These are phyloP conservation scores for Kitagawia praeruptora DNA, from an alignment of 129 eudicot genomes.

Conservation along the genomic window DNA sequence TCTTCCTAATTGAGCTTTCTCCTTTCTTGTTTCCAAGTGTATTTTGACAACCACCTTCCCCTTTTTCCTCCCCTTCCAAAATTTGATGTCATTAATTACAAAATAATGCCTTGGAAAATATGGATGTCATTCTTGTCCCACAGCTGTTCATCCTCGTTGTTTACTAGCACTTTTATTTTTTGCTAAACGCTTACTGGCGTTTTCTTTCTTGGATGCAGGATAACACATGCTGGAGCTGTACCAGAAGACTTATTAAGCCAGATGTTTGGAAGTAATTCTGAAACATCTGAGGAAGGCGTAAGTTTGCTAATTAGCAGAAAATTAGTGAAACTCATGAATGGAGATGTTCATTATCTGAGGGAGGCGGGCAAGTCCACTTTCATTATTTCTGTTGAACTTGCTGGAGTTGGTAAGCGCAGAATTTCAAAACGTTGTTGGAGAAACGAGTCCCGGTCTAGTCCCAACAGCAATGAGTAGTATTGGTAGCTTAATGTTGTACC, in stretches of 20 bases:
- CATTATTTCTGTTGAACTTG: constrained; percentile 74
- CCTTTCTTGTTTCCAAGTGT: background rate
- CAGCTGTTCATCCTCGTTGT: background rate
- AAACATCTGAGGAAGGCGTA: constrained; percentile 71
- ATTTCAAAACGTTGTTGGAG: background rate
- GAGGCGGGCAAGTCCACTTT: constrained; percentile 72
- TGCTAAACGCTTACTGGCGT: background rate
- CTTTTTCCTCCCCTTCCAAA: background rate
- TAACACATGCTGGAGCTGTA: constrained; percentile 76
- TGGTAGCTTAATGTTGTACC: constrained; percentile 14
- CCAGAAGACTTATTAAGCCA: constrained; percentile 65
- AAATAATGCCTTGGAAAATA: background rate
- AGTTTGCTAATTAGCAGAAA: constrained; percentile 74
- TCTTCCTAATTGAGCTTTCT: background rate
- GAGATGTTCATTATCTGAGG: constrained; percentile 81
- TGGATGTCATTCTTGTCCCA: no score
- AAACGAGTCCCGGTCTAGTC: background rate
- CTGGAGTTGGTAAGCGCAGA: constrained; percentile 37
- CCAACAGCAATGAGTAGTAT: constrained; percentile 5
- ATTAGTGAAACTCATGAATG: constrained; percentile 87
- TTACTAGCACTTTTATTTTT: background rate
- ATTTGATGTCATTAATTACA: background rate
- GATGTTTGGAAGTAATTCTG: constrained; percentile 65
- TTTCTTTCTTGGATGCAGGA: constrained; percentile 35
- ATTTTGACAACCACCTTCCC: background rate